Percentiles rank a stretch among this genome's conserved stretches.
Conservation (phyloP, 176 grass and related monocot genomes). For the Paspalum notatum region DNA sequence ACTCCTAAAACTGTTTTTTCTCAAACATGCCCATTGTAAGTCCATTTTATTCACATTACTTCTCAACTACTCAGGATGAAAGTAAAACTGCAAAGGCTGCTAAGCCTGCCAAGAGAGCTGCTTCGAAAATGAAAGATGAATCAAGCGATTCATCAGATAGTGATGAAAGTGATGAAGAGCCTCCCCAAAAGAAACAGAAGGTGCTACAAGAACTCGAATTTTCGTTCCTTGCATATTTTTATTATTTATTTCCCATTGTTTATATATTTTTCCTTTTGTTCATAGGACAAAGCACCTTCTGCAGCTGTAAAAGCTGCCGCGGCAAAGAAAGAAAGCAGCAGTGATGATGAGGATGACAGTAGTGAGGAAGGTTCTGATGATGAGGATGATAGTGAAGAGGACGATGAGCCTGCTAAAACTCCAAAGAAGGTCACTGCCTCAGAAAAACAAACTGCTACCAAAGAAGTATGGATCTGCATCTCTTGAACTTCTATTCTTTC, state of each 20-base stretch:
- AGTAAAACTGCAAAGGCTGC: constrained; percentile 29
- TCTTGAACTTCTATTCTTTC: constrained; percentile 14
- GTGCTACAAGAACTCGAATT: background rate
- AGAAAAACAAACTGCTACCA: constrained; percentile 39
- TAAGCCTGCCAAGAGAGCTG: constrained; percentile 13
- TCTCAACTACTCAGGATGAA: constrained; percentile 38
- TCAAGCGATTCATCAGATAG: constrained; percentile 49
- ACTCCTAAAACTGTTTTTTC: background rate
- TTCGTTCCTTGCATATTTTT: background rate
- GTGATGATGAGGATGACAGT: constrained; percentile 47
- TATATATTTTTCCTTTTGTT: constrained; percentile 17
- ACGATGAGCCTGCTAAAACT: constrained; percentile 44
- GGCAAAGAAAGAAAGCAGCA: constrained; percentile 54
- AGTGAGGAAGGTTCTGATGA: constrained; percentile 69
- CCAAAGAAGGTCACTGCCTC: constrained; percentile 51
- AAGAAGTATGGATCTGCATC: constrained; percentile 46
- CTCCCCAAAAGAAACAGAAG: constrained; percentile 73
- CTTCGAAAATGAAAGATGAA: constrained; percentile 52
- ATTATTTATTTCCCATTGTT: background rate
- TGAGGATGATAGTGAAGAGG: constrained; percentile 51
- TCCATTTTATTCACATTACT: constrained; percentile 1
- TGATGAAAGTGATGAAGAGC: constrained; percentile 66
- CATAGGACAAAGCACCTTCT: constrained; percentile 32
- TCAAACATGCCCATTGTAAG: background rate
- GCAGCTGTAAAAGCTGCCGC: constrained; percentile 14